Conservation (phyloP, 1,139 yeast genomes). For the Geotrichum siamense region DNA sequence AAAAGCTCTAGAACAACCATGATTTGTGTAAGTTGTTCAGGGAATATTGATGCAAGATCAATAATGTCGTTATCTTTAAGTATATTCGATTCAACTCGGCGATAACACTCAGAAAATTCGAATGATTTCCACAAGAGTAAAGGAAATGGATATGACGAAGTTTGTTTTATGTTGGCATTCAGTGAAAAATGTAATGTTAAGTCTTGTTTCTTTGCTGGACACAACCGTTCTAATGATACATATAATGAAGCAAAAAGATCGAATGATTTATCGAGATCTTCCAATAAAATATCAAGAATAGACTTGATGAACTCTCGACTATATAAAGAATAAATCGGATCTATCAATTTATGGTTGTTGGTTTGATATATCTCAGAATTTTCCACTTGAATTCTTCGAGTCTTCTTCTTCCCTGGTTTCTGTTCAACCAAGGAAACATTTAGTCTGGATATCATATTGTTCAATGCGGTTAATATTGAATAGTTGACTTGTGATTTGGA, state of each 20-base stretch:
- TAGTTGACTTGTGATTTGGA: not conserved
- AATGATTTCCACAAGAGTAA: conserved; percentile 25
- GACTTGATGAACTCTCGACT: conserved; percentile 7
- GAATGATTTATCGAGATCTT: conserved; percentile 5
- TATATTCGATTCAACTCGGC: conserved; percentile 7
- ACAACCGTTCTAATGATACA: conserved; percentile 23
- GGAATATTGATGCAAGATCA: conserved; percentile 2
- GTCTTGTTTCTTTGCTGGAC: conserved; percentile 24
- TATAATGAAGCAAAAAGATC: conserved; percentile 22
- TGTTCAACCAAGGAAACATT: not conserved
- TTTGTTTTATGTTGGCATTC: conserved; percentile 7
- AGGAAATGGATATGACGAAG: conserved; percentile 21
- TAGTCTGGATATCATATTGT: not conserved
- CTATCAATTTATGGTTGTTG: not conserved
- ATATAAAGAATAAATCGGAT: conserved; percentile 4
- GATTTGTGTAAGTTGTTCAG: conserved; percentile 24
- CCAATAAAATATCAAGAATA: conserved; percentile 5
- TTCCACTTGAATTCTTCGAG: not conserved
- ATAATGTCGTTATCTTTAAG: conserved; percentile 11
- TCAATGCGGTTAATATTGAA: not conserved
- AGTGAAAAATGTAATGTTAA: conserved; percentile 27
- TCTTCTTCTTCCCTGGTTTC: not conserved
- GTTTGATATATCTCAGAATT: conserved; percentile 1
- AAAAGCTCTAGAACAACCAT: conserved; percentile 45
- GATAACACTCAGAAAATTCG: conserved; percentile 19